These are phyloP conservation scores for Solanum chacoense DNA, from an alignment of 305 asterid genomes.

Conservation along the genomic window DNA sequence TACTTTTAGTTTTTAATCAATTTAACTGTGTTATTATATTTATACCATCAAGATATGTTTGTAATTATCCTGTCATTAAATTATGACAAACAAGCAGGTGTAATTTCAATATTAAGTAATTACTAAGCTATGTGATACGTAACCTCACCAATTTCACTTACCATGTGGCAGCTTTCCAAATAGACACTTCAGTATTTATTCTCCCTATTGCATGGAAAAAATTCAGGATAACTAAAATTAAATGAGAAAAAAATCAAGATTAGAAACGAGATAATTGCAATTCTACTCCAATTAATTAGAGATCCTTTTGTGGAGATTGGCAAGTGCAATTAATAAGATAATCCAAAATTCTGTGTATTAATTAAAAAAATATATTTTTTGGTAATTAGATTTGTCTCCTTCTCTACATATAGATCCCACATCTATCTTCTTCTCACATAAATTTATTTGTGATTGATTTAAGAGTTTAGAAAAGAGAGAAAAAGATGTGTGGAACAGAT, in stretches of 20 bases:
- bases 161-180: no score
- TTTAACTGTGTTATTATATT: not conserved
- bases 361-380: not conserved
- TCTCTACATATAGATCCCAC: conserved; percentile 1
- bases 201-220: no score
- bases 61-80: no score
- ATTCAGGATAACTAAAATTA: no score
- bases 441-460: not conserved
- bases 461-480: not conserved
- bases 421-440: not conserved
- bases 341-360: not conserved
- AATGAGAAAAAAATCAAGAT: no score
- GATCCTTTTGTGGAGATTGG: not conserved
- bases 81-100: not conserved
- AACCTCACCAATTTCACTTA: no score
- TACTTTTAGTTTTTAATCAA: no score
- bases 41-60: not conserved
- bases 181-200: no score
- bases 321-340: not conserved
- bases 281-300: not conserved
- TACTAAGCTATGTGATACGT: no score
- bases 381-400: not conserved
- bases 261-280: no score
- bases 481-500: conserved; percentile 40
- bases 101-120: not conserved